A percentile compares a stretch with the other conserved stretches of the same genome.
Evolutionary conservation across 306 rosid species (phyloP).

Genomic region (Cicer yamashitae): DNA sequence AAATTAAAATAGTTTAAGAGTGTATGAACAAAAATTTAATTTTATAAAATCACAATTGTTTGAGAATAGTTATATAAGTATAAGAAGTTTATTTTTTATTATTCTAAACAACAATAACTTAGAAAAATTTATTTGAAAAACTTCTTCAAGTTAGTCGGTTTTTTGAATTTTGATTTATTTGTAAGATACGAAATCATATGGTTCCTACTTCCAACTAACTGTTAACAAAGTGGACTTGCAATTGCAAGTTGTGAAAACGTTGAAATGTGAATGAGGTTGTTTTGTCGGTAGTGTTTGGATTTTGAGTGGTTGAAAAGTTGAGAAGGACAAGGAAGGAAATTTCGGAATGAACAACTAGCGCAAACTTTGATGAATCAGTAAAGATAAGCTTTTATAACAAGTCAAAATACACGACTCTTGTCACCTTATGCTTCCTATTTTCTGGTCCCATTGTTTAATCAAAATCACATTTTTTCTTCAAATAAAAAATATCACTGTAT

Average conservation of each 20-base stretch:
- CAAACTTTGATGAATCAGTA: conserved; percentile 54
- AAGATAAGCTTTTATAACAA: conserved; percentile 44
- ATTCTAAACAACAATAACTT: too few relatives aligned
- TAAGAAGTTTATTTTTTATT: too few relatives aligned
- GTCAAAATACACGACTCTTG: conserved; percentile 63
- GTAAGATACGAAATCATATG: too few relatives aligned
- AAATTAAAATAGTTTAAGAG: too few relatives aligned
- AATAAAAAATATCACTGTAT: not conserved
- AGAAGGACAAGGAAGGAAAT: conserved; percentile 53
- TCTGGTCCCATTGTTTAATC: conserved; percentile 34
- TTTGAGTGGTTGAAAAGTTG: conserved; percentile 30
- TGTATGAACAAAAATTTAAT: too few relatives aligned
- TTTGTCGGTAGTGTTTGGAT: conserved; percentile 44
- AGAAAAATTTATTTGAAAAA: too few relatives aligned
- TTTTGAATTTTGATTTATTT: too few relatives aligned
- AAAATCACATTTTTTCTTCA: not conserved
- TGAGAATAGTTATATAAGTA: too few relatives aligned
- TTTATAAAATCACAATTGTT: too few relatives aligned
- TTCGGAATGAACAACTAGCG: conserved; percentile 62
- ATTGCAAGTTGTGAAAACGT: conserved; percentile 11
- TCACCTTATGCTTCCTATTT: conserved; percentile 41
- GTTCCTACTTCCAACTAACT: too few relatives aligned
- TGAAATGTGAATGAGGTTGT: conserved; percentile 12
- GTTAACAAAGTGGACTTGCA: not conserved
- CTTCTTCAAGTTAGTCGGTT: too few relatives aligned